A percentile compares a stretch with the other conserved stretches of the same genome.
Evolutionary conservation across 1,284 basidiomycete species (phyloP).

Genomic region (Microbotryomycetes sp.): DNA sequence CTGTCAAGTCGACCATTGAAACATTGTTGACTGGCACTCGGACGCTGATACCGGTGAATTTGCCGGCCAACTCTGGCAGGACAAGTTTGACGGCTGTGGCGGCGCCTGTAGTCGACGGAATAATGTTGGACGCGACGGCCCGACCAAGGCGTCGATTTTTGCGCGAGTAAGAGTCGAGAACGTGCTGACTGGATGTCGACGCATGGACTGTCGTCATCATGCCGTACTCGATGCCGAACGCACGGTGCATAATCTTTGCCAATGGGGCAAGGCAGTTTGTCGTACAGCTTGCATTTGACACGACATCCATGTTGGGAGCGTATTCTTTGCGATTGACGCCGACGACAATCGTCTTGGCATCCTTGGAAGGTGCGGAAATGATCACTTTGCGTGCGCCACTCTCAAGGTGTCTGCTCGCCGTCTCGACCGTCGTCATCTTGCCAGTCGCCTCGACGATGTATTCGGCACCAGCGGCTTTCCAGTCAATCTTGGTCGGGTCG

Average conservation of each 20-base stretch:
- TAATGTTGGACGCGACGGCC: conserved; percentile 42
- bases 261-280: conserved; percentile 45
- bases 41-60: conserved; percentile 44
- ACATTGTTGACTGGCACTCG: conserved; percentile 45
- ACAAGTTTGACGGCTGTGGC: conserved; percentile 43
- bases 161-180: conserved; percentile 43
- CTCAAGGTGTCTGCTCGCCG: conserved; percentile 40
- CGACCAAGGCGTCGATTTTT: conserved; percentile 42
- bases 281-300: conserved; percentile 45
- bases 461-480: conserved; percentile 41
- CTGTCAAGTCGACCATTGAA: conserved; percentile 43
- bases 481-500: conserved; percentile 41
- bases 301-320: conserved; percentile 37
- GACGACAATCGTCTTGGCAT: conserved; percentile 38
- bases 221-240: conserved; percentile 43
- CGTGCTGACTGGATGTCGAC: conserved; percentile 42
- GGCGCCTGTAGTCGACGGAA: conserved; percentile 43
- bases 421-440: conserved; percentile 41
- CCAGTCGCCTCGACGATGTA: conserved; percentile 43
- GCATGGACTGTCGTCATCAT: conserved; percentile 47
- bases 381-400: conserved; percentile 43
- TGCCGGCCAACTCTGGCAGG: conserved; percentile 44
- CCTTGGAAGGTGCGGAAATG: conserved; percentile 43
- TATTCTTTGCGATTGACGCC: conserved; percentile 44
- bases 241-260: conserved; percentile 40